phyloP scores from a whole-genome alignment of 495 filamentous ascomycete genomes.

The Penicillium macrosclerotiorum region DNA sequence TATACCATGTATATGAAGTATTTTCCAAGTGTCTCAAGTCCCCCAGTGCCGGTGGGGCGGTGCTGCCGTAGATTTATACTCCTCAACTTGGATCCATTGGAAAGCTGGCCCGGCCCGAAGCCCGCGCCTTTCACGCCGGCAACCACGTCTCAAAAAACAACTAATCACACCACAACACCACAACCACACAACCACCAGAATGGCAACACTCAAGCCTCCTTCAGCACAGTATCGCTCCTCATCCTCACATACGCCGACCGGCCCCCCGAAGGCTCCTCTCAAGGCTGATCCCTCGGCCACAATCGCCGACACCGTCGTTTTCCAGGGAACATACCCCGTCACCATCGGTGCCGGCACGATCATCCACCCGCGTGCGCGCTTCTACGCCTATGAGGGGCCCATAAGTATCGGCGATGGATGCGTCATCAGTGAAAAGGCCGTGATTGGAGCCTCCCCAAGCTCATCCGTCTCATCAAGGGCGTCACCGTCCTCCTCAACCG shows the following conservation, averaged over 20 bases:
- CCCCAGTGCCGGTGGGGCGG: no score
- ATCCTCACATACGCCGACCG: slow-evolving; percentile 20
- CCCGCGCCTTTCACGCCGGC: no score
- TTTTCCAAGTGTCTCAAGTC: no score
- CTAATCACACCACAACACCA: not conserved
- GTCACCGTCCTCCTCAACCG: slow-evolving; percentile 4
- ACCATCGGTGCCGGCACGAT: slow-evolving; percentile 68
- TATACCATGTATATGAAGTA: no score
- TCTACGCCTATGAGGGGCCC: slow-evolving; percentile 67
- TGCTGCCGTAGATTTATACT: no score
- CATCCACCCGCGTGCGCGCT: slow-evolving; percentile 75
- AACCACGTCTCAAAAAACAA: slow-evolving; percentile 1
- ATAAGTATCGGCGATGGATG: slow-evolving; percentile 71
- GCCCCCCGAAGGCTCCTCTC: slow-evolving; percentile 53
- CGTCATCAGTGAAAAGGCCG: slow-evolving; percentile 71
- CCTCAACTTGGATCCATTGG: no score
- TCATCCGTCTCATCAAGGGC: slow-evolving; percentile 9
- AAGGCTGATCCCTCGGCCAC: slow-evolving; percentile 66
- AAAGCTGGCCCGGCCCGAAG: no score
- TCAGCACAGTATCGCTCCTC: slow-evolving; percentile 24
- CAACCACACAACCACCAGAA: slow-evolving; percentile 12
- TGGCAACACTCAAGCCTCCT: slow-evolving; percentile 30
- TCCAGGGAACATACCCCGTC: slow-evolving; percentile 71
- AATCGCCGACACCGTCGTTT: slow-evolving; percentile 71
- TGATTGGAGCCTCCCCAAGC: slow-evolving; percentile 51